Conservation (phyloP, 805 yeast genomes). For the Candida manassasensis region DNA sequence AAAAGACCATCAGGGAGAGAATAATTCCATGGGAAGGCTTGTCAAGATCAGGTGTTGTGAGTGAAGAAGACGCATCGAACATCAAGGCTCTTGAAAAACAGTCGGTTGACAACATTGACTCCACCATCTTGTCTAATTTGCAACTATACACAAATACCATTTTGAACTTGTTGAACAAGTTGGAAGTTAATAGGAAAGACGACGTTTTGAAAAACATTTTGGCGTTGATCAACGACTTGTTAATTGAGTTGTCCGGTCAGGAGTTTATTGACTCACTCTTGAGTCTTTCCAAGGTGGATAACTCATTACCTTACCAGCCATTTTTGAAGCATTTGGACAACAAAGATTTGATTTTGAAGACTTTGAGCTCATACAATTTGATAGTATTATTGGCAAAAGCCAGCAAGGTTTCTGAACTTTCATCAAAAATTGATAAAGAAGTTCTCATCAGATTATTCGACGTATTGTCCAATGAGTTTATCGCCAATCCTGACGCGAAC, state of each 20-base stretch:
- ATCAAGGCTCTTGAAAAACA: constrained; percentile 52
- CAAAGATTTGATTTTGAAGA: constrained; percentile 52
- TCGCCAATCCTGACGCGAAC: constrained; percentile 34
- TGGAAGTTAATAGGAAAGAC: constrained; percentile 42
- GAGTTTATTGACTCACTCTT: constrained; percentile 38
- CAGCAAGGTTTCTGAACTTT: constrained; percentile 11
- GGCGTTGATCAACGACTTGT: constrained; percentile 57
- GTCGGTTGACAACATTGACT: constrained; percentile 37
- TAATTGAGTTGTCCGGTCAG: constrained; percentile 32
- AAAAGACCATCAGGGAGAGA: constrained; percentile 66
- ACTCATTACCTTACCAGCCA: constrained; percentile 49
- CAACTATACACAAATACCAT: constrained; percentile 52
- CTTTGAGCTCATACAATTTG: constrained; percentile 53
- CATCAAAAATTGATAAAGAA: constrained; percentile 29
- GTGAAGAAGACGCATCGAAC: constrained; percentile 62
- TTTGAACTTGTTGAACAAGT: constrained; percentile 48
- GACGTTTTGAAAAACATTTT: constrained; percentile 64
- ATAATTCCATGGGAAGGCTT: constrained; percentile 92
- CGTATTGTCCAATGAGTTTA: constrained; percentile 24
- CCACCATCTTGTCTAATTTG: constrained; percentile 39
- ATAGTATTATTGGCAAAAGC: constrained; percentile 40
- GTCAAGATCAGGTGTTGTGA: constrained; percentile 64
- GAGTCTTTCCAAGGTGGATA: constrained; percentile 37
- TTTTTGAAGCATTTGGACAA: constrained; percentile 48
- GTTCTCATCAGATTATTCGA: constrained; percentile 37